These are phyloP conservation scores for Pterocarpus macrocarpus DNA, from an alignment of 306 rosid species.

Conservation along the genomic window DNA sequence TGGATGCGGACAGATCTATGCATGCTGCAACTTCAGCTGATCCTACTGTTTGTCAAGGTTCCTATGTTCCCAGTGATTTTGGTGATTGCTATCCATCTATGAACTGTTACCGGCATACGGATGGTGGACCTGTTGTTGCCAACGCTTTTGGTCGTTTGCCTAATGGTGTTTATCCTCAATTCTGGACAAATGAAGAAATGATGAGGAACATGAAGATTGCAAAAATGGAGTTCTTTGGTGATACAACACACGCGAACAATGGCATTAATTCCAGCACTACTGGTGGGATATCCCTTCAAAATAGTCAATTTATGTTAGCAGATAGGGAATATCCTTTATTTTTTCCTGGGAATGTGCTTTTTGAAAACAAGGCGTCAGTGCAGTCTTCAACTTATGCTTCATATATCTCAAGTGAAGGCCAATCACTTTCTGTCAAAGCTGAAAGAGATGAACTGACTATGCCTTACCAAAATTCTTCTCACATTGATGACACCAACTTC, in stretches of 20 bases:
- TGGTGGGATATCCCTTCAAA: constrained; percentile 52
- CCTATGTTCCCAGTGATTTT: constrained; percentile 55
- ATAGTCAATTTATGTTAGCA: constrained; percentile 50
- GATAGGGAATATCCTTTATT: constrained; percentile 56
- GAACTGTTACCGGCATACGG: constrained; percentile 48
- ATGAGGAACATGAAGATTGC: constrained; percentile 53
- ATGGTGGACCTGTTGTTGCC: constrained; percentile 42
- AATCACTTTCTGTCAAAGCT: constrained; percentile 51
- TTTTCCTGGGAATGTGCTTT: constrained; percentile 52
- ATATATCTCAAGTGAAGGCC: constrained; percentile 49
- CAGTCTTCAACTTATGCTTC: constrained; percentile 51
- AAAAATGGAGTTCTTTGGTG: constrained; percentile 57
- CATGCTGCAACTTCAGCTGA: constrained; percentile 62
- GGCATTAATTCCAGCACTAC: constrained; percentile 57
- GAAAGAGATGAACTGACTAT: constrained; percentile 58
- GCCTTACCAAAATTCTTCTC: constrained; percentile 53
- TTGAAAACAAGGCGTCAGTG: constrained; percentile 49
- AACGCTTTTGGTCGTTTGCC: constrained; percentile 49
- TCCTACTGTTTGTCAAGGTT: constrained; percentile 68
- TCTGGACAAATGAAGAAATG: constrained; percentile 54
- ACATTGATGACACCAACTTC: constrained; percentile 31
- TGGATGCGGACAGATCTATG: constrained; percentile 59
- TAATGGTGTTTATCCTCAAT: constrained; percentile 48
- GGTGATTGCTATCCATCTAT: constrained; percentile 50
- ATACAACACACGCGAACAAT: constrained; percentile 63